Base-by-base conservation (phyloP, 345 rosid genomes). In the Camelina neglecta region DNA sequence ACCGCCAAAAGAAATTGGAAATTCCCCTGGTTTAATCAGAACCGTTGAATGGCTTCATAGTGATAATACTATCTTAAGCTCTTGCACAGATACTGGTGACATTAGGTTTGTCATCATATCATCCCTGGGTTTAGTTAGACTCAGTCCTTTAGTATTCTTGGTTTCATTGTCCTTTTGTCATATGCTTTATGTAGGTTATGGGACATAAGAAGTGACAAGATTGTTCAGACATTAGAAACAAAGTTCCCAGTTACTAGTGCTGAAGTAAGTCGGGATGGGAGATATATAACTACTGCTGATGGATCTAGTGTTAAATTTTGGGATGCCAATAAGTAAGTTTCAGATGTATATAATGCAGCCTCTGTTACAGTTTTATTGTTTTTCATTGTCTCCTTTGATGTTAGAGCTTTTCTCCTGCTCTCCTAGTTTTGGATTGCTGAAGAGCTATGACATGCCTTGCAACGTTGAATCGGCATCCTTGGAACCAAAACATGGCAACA, bases 1-100 rank as follows among this genome's bases (percentile, higher is more conserved):
- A 54, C 83, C 97, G 60, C 91, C 99, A 50, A 89, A 89, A 86
- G 94, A 90, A 86, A 86, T 96, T 76, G 93, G 83, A 72, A 84
- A 83, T n/a, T 89, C 94, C 29, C 92, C 96, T 55, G 93, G 97
- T 79, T 92, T 97, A 57, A 84, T 95, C 38, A 84, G 98, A 83
- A 88, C 97, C 31, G 90, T 86, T 33, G 86, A 93, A 6, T 95
- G 99, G 99, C 95, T 95, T 82, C 99, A 95, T 75, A 86, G 92
- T 79, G 98, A 95, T 79, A 93, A 90, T 84, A 92, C 99, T 55
- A 90, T 95, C 65, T 71, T 95, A 67, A 90, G 99, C 83, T 87
- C 99, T 65, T 96, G 95, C 73, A 77, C 90, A 80, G 96, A 93
- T 73, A 85, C 88, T 10, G 90, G 96, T 68, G 94, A 97, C 65